Evolutionary conservation across 2,329 filamentous ascomycete species (phyloP).

Genomic region (Neofusicoccum cordaticola): DNA sequence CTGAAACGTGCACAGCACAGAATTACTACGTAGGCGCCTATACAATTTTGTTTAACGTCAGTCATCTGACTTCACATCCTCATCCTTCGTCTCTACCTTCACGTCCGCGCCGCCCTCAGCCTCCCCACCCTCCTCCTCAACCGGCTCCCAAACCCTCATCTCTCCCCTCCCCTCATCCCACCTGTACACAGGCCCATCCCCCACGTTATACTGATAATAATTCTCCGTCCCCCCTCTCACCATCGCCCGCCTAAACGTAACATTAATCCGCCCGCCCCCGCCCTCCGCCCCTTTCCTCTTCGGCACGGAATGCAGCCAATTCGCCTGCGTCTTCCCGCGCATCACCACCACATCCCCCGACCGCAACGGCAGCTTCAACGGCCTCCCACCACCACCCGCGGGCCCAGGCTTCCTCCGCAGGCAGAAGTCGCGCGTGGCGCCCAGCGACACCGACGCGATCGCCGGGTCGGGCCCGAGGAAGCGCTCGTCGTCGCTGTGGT

Average conservation of each 20-base stretch:
- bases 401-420: conserved; percentile 70
- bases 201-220: conserved; percentile 82
- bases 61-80: no score
- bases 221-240: conserved; percentile 73
- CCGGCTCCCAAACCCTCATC: conserved; percentile 42
- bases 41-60: no score
- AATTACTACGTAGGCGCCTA: no score
- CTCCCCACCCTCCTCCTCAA: neutral
- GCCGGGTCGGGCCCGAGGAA: conserved; percentile 68
- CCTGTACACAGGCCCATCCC: conserved; percentile 63
- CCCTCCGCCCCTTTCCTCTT: conserved; percentile 66
- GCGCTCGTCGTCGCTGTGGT: conserved; percentile 76
- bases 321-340: conserved; percentile 69
- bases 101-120: neutral
- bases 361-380: conserved; percentile 54
- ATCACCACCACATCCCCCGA: conserved; percentile 79
- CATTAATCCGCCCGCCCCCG: conserved; percentile 65
- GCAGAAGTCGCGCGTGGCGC: conserved; percentile 70
- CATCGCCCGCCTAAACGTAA: conserved; percentile 72
- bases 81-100: neutral
- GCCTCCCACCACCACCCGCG: conserved; percentile 28
- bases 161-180: conserved; percentile 61
- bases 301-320: conserved; percentile 76
- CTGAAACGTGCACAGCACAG: no score
- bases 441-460: conserved; percentile 73